phyloP scores from a whole-genome alignment of 257 asterid genomes.

The Salvia miltiorrhiza region DNA sequence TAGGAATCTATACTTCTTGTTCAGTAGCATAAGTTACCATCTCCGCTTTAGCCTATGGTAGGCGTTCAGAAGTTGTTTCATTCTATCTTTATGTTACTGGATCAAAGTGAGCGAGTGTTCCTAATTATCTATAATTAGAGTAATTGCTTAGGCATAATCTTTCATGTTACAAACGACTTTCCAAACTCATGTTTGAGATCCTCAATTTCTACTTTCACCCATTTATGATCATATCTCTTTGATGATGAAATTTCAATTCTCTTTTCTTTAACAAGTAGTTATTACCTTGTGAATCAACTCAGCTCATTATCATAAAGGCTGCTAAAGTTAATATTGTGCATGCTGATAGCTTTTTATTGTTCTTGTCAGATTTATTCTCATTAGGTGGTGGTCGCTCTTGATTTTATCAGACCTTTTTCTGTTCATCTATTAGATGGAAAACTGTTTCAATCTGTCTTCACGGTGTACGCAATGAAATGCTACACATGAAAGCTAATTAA shows the following conservation, averaged over 20 bases:
- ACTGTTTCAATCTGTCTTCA: neutral
- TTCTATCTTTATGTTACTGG: neutral
- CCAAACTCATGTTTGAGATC: neutral
- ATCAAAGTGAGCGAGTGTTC: neutral
- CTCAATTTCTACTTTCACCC: neutral
- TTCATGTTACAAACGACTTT: neutral
- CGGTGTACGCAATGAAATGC: neutral
- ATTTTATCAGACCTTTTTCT: neutral
- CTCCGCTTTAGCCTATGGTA: neutral
- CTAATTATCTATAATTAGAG: neutral
- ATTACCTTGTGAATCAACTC: neutral
- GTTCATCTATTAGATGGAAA: neutral
- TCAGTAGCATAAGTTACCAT: neutral
- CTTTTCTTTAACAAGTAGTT: neutral
- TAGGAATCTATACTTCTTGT: neutral
- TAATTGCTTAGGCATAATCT: neutral
- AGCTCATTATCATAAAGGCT: neutral
- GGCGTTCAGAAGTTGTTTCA: neutral
- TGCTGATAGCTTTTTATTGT: neutral
- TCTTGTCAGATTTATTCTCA: neutral
- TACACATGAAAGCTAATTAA: neutral
- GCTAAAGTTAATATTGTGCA: neutral
- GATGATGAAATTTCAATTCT: neutral
- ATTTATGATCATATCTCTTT: neutral
- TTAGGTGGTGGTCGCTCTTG: neutral